These are phyloP conservation scores for Smallanthus sonchifolius DNA, from an alignment of 129 eudicot genomes.

Conservation along the genomic window DNA sequence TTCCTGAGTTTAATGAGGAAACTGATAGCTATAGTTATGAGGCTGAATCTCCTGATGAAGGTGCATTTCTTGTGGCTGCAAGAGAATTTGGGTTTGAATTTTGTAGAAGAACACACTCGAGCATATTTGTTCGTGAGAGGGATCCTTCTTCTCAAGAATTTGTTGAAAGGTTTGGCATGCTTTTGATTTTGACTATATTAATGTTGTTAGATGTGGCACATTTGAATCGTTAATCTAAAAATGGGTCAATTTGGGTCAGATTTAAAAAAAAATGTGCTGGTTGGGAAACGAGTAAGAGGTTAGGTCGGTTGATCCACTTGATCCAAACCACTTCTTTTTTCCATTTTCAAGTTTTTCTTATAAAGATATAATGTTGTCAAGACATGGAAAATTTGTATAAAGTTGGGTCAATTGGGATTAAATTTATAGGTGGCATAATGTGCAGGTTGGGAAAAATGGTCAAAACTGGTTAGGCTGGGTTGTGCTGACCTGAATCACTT, in stretches of 20 bases:
- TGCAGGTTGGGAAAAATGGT: background rate
- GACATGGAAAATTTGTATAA: background rate
- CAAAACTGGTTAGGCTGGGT: background rate
- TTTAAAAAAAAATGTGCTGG: background rate
- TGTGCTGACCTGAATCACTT: background rate
- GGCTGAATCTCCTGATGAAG: constrained; percentile 98
- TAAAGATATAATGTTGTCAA: background rate
- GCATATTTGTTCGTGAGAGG: constrained; percentile 76
- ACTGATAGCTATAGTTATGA: constrained; percentile 65
- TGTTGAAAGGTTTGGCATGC: constrained; percentile 59
- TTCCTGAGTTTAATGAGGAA: constrained; percentile 84
- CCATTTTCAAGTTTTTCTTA: background rate
- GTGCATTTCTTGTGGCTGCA: constrained; percentile 97
- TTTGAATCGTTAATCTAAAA: background rate
- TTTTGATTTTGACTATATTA: background rate
- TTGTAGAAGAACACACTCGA: constrained; percentile 80
- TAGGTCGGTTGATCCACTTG: background rate
- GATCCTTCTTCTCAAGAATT: constrained; percentile 53
- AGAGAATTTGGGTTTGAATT: constrained; percentile 95
- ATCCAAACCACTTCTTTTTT: background rate
- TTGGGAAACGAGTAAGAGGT: background rate
- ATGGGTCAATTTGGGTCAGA: background rate
- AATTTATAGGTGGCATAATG: background rate
- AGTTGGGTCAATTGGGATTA: background rate
- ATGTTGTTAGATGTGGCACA: background rate